Conservation (phyloP, 176 grass and related monocot species). For the Lolium perenne region DNA sequence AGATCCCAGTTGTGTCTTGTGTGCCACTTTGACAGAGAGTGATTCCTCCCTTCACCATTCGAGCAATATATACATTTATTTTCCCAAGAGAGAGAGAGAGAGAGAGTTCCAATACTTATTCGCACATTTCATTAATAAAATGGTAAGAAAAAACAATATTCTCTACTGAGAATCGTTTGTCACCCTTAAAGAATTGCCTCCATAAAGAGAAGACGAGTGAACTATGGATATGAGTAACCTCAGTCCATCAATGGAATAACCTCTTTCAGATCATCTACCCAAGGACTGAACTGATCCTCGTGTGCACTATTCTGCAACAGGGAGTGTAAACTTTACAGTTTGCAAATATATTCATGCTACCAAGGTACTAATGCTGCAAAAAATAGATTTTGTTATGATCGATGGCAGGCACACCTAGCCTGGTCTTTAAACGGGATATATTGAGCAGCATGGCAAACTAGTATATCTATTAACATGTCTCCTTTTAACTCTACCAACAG, state of each 20-base stretch:
- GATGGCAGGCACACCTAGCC: not conserved
- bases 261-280: slow-evolving; percentile 53
- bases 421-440: not conserved
- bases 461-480: not conserved
- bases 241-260: slow-evolving; percentile 49
- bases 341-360: slow-evolving; percentile 1
- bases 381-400: not conserved
- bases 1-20: slow-evolving; percentile 54
- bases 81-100: not conserved
- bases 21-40: not conserved
- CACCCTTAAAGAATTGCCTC: not conserved
- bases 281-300: slow-evolving; percentile 67
- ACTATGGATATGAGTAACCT: slow-evolving; percentile 19
- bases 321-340: slow-evolving; percentile 35
- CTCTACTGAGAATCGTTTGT: not conserved
- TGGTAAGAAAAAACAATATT: not conserved
- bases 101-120: not conserved
- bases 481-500: not conserved
- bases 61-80: slow-evolving; percentile 21
- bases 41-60: not conserved
- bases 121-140: not conserved
- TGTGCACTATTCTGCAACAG: slow-evolving; percentile 68
- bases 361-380: slow-evolving; percentile 32
- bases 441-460: not conserved
- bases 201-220: not conserved